Evolutionary conservation across 2,329 filamentous ascomycete species (phyloP).

Genomic region (Alternaria viburni): DNA sequence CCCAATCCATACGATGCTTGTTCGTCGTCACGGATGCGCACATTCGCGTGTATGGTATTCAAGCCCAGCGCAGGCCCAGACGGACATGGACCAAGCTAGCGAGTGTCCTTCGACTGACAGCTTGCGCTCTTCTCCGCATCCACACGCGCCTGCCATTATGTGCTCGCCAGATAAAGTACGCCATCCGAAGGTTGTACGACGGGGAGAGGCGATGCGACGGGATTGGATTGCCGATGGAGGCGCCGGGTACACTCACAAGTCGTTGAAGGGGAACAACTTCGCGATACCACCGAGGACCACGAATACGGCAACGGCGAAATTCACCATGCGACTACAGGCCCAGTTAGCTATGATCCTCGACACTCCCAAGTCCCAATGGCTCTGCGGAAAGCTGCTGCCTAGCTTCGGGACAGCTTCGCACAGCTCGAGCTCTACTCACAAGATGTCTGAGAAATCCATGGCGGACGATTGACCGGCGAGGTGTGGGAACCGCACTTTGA

Average conservation of each 20-base stretch:
- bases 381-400: conserved; percentile 19
- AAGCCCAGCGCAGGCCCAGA: neutral
- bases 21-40: neutral
- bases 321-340: conserved; percentile 81
- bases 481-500: conserved; percentile 45
- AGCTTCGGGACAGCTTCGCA: conserved; percentile 23
- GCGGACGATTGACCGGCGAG: conserved; percentile 33
- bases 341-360: conserved; percentile 14
- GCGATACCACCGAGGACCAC: conserved; percentile 85
- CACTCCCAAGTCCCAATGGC: conserved; percentile 7
- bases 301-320: conserved; percentile 83
- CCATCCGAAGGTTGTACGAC: neutral
- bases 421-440: conserved; percentile 65
- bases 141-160: neutral
- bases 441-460: conserved; percentile 93
- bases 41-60: neutral
- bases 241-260: conserved; percentile 50
- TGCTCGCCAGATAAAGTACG: neutral
- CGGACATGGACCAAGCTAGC: neutral
- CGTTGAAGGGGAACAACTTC: conserved; percentile 66
- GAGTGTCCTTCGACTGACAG: neutral
- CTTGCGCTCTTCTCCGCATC: neutral
- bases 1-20: neutral
- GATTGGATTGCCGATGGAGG: neutral
- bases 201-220: neutral